These are phyloP conservation scores for Quercus rubra DNA, from an alignment of 306 rosid genomes.

Conservation along the genomic window DNA sequence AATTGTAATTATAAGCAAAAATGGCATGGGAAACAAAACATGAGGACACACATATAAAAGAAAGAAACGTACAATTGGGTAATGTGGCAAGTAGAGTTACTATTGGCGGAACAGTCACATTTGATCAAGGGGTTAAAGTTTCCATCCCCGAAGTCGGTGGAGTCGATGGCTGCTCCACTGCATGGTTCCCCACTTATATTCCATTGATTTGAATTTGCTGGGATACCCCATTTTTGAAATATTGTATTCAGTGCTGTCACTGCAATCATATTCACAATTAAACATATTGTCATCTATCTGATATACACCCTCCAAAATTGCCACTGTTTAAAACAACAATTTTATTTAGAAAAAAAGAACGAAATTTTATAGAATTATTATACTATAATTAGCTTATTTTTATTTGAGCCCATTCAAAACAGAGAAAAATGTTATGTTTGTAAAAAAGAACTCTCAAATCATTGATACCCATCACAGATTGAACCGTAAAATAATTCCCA, in stretches of 20 bases:
- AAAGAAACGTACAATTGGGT: neutral
- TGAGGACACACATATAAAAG: neutral
- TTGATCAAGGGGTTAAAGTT: neutral
- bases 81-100: neutral
- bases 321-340: too few species aligned
- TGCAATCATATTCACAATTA: neutral
- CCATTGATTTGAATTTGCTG: neutral
- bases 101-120: neutral
- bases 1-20: neutral
- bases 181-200: neutral
- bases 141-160: rapidly evolving
- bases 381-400: too few species aligned
- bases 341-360: rapidly evolving
- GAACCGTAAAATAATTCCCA: too few species aligned
- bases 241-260: neutral
- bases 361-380: too few species aligned
- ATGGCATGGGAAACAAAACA: neutral
- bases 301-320: too few species aligned
- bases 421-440: too few species aligned
- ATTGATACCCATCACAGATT: too few species aligned
- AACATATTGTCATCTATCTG: neutral
- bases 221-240: neutral
- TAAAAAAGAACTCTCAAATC: too few species aligned
- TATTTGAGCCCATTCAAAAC: too few species aligned
- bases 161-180: neutral